Conservation (phyloP, 768 basidiomycete genomes). For the Pluteus cervinus region DNA sequence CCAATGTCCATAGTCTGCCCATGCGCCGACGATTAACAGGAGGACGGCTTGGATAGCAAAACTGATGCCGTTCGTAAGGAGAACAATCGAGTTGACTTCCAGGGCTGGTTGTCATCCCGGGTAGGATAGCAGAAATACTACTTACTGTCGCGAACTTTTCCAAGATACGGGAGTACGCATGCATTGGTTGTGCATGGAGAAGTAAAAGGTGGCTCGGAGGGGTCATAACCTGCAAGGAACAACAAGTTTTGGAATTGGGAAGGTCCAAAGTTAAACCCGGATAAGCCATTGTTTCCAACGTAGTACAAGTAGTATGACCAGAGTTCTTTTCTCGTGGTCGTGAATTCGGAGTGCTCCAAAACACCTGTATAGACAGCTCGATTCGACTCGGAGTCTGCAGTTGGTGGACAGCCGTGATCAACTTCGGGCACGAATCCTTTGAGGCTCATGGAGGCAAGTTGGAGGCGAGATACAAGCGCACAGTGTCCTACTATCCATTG, state of each 20-base stretch:
- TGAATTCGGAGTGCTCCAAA: no score
- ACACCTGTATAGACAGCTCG: no score
- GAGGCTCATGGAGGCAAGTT: no score
- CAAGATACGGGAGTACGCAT: constrained; percentile 65
- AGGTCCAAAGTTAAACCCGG: constrained; percentile 68
- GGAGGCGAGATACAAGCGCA: no score
- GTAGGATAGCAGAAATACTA: constrained; percentile 6
- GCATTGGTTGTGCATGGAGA: constrained; percentile 43
- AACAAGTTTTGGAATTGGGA: constrained; percentile 73
- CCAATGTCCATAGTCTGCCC: constrained; percentile 82
- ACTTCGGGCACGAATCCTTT: no score
- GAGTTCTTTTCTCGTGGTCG: constrained; percentile 44
- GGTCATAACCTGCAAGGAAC: constrained; percentile 69
- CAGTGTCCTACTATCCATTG: no score
- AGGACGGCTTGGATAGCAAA: constrained; percentile 71
- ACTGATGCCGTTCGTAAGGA: constrained; percentile 74
- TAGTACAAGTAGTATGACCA: constrained; percentile 62
- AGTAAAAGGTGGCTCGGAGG: constrained; percentile 47
- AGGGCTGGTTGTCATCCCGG: background rate
- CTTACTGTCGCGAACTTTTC: constrained; percentile 54
- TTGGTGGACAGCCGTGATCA: no score
- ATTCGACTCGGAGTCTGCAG: no score
- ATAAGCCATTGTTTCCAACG: constrained; percentile 61
- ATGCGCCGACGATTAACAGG: constrained; percentile 62
- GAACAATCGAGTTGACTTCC: constrained; percentile 70